A percentile compares a stretch with the other conserved stretches of the same genome.
These are phyloP conservation scores for Microsporum canis DNA, from an alignment of 2,329 filamentous ascomycete species.

Conservation along the genomic window DNA sequence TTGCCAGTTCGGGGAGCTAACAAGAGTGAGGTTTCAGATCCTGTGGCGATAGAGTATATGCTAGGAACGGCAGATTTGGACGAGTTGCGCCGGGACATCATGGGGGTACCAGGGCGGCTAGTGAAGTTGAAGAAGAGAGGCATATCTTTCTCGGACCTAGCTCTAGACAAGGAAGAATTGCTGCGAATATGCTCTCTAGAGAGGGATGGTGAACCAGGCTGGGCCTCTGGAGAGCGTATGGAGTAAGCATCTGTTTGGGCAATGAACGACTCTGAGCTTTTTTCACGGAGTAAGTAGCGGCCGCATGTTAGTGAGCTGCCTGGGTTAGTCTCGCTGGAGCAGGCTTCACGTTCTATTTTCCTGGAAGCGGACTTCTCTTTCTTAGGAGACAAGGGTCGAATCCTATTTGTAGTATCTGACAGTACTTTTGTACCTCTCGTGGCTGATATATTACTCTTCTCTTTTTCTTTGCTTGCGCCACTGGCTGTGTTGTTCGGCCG, in stretches of 20 bases:
- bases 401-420: constrained; percentile 2
- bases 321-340: background rate
- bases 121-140: constrained; percentile 24
- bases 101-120: constrained; percentile 16
- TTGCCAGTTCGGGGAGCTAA: constrained; percentile 32
- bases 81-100: constrained; percentile 18
- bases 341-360: constrained; percentile 5
- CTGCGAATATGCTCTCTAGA: constrained; percentile 32
- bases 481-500: background rate
- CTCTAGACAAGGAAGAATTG: constrained; percentile 33
- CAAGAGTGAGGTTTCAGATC: constrained; percentile 36
- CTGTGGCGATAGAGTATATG: constrained; percentile 36
- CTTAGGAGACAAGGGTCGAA: constrained; percentile 2
- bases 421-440: constrained; percentile 12
- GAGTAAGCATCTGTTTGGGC: constrained; percentile 36
- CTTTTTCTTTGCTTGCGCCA: background rate
- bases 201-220: constrained; percentile 31
- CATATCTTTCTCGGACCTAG: constrained; percentile 33
- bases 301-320: constrained; percentile 12
- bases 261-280: constrained; percentile 30
- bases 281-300: constrained; percentile 29
- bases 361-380: background rate
- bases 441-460: constrained; percentile 3
- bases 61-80: constrained; percentile 34
- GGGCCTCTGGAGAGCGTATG: constrained; percentile 24